Conservation (phyloP, 2,329 filamentous ascomycete species). For the Aspergillus awamori region DNA sequence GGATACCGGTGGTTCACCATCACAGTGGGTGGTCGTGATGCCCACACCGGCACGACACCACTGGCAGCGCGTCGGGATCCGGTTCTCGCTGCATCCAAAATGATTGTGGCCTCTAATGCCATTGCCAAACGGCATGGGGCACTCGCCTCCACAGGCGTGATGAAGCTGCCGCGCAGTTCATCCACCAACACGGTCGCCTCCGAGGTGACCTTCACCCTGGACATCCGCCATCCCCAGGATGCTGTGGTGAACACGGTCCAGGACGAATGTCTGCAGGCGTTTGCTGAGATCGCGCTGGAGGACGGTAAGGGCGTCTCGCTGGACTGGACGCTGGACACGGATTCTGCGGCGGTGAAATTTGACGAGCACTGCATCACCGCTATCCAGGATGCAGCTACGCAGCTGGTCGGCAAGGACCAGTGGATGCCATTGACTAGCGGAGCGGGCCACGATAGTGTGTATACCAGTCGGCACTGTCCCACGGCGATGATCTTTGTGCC, state of each 20-base stretch:
- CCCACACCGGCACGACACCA: constrained; percentile 72
- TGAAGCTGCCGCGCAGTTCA: constrained; percentile 61
- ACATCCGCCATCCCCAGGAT: constrained; percentile 63
- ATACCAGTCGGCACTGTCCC: constrained; percentile 57
- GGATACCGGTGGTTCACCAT: constrained; percentile 71
- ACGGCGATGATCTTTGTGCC: constrained; percentile 68
- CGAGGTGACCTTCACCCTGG: constrained; percentile 64
- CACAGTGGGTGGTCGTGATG: constrained; percentile 64
- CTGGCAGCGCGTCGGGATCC: constrained; percentile 64
- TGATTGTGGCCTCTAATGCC: constrained; percentile 65
- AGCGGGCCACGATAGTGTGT: constrained; percentile 63
- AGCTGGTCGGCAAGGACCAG: constrained; percentile 55
- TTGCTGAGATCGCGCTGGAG: constrained; percentile 58
- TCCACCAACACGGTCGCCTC: constrained; percentile 70
- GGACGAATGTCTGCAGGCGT: constrained; percentile 56
- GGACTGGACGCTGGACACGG: constrained; percentile 61
- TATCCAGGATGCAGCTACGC: constrained; percentile 59
- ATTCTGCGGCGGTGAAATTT: constrained; percentile 61
- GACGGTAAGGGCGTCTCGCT: constrained; percentile 55
- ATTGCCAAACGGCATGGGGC: constrained; percentile 60
- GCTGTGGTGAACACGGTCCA: constrained; percentile 59
- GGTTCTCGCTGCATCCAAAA: constrained; percentile 63
- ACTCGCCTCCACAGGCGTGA: constrained; percentile 67
- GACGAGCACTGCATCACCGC: constrained; percentile 64
- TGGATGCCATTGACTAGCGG: constrained; percentile 57